phyloP scores from a whole-genome alignment of 2,329 filamentous ascomycete species.

The Fusarium pseudoanthophilum region DNA sequence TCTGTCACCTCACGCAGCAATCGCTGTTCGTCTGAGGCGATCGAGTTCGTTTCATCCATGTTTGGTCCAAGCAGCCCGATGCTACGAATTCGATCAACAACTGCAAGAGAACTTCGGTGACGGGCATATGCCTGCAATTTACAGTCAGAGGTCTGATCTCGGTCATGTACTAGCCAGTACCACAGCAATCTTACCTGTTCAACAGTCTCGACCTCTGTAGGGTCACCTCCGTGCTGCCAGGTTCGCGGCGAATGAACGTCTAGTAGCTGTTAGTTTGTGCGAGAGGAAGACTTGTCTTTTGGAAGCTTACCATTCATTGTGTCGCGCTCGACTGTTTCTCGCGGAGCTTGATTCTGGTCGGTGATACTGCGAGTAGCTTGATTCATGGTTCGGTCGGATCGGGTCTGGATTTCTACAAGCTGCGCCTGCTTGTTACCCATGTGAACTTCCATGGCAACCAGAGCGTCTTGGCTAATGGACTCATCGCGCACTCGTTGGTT shows the following conservation, averaged over 20 bases:
- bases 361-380: neutral
- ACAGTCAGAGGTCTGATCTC: neutral
- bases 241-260: neutral
- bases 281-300: too few species aligned
- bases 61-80: neutral
- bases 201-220: neutral
- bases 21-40: neutral
- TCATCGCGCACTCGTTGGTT: neutral
- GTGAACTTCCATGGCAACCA: neutral
- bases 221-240: neutral
- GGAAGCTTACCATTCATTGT: neutral
- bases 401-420: neutral
- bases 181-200: neutral
- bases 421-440: neutral
- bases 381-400: neutral
- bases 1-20: slow-evolving; percentile 1
- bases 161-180: neutral
- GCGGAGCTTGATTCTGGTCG: neutral
- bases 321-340: neutral
- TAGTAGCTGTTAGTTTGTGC: neutral
- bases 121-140: neutral
- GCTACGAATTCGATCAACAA: neutral
- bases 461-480: neutral
- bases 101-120: neutral
- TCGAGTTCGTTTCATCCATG: neutral